Evolutionary conservation across 129 eudicot genomes (phyloP).

Genomic region (Solidago caesia): DNA sequence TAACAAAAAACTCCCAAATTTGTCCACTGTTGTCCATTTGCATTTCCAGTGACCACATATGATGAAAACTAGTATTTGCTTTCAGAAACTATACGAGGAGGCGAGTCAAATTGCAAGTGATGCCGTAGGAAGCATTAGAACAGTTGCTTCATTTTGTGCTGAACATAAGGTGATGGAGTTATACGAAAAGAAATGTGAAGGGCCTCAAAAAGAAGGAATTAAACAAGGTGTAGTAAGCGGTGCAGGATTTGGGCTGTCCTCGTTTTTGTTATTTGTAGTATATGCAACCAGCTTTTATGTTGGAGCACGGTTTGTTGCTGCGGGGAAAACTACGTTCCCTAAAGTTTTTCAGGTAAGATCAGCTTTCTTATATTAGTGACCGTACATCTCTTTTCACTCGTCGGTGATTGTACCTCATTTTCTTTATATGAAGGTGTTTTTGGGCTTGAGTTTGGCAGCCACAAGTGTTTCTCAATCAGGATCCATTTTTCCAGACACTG

Average conservation of each 20-base stretch:
- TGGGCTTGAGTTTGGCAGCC: slow-evolving; percentile 41
- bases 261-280: slow-evolving; percentile 46
- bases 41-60: no score
- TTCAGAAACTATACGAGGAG: slow-evolving; percentile 67
- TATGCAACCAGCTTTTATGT: slow-evolving; percentile 76
- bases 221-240: slow-evolving; percentile 76
- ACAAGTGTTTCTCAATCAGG: slow-evolving; percentile 35
- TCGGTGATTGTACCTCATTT: slow-evolving; percentile 33
- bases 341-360: slow-evolving; percentile 62
- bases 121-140: slow-evolving; percentile 82
- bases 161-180: slow-evolving; percentile 68
- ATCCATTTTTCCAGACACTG: slow-evolving; percentile 31
- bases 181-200: slow-evolving; percentile 65
- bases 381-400: slow-evolving; percentile 34
- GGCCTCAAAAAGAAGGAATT: slow-evolving; percentile 60
- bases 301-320: slow-evolving; percentile 70
- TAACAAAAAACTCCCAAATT: no score
- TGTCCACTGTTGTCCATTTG: no score
- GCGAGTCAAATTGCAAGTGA: slow-evolving; percentile 89
- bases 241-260: slow-evolving; percentile 61
- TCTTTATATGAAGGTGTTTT: slow-evolving; percentile 28
- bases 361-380: not conserved
- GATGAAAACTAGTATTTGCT: not conserved
- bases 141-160: slow-evolving; percentile 86
- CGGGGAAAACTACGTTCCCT: slow-evolving; percentile 59